These are phyloP conservation scores for Populus hybrid DNA, from an alignment of 441 rosid species.

Conservation along the genomic window DNA sequence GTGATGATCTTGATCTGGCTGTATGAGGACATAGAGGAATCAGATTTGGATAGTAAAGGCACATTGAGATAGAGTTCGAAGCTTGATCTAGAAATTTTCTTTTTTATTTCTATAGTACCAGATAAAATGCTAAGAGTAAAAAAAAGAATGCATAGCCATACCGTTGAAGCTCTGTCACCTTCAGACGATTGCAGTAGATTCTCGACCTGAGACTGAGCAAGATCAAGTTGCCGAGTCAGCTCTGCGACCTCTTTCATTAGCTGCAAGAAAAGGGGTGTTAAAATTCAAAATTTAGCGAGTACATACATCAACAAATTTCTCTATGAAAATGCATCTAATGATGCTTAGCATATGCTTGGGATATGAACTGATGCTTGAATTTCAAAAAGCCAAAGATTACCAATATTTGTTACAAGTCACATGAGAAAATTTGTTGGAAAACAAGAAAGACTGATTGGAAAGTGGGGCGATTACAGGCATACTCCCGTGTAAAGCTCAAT, in stretches of 20 bases:
- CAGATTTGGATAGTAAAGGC: slow-evolving; percentile 2
- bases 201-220: slow-evolving; percentile 63
- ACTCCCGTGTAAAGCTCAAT: neutral
- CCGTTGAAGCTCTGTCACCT: slow-evolving; percentile 38
- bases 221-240: slow-evolving; percentile 54
- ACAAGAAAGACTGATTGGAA: neutral
- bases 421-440: neutral
- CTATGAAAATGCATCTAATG: neutral
- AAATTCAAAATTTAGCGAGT: slow-evolving; percentile 10
- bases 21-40: slow-evolving; percentile 24
- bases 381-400: neutral
- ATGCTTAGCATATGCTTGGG: neutral
- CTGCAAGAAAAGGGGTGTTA: slow-evolving; percentile 42
- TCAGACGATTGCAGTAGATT: slow-evolving; percentile 44
- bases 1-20: slow-evolving; percentile 51
- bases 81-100: neutral
- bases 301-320: neutral
- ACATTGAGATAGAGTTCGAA: slow-evolving; percentile 2
- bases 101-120: neutral
- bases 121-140: neutral
- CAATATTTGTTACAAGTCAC: neutral
- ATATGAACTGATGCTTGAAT: neutral
- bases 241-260: slow-evolving; percentile 58
- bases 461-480: neutral
- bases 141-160: slow-evolving; percentile 25